phyloP scores from a whole-genome alignment of 192 early-diverging fungal species.

The Coemansia sp. region DNA sequence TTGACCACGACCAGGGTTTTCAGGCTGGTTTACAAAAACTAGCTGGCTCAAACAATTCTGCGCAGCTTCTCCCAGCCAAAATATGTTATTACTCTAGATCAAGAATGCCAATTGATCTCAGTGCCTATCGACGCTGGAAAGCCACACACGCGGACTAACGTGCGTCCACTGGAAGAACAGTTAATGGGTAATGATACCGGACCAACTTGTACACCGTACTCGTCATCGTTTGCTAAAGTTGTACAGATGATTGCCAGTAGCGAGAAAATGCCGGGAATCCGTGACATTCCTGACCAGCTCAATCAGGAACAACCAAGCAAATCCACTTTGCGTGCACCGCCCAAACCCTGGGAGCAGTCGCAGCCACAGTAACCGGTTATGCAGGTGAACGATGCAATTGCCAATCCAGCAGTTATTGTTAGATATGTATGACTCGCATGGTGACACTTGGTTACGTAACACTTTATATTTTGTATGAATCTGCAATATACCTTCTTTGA shows the following conservation, averaged over 20 bases:
- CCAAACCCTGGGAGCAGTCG: conserved; percentile 41
- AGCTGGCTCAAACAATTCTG: conserved; percentile 2
- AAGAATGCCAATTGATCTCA: conserved; percentile 14
- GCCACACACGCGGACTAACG: background rate
- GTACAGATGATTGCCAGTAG: conserved; percentile 35
- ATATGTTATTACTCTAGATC: conserved; percentile 33
- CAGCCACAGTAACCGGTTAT: background rate
- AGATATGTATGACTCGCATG: too few species aligned
- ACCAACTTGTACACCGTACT: conserved; percentile 7
- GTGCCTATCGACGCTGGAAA: conserved; percentile 27
- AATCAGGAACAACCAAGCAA: conserved; percentile 32
- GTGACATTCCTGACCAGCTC: conserved; percentile 37
- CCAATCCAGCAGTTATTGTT: too few species aligned
- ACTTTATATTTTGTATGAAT: too few species aligned
- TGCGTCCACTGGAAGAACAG: background rate
- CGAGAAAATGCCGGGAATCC: conserved; percentile 22
- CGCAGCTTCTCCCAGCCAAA: conserved; percentile 21
- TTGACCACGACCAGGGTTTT: conserved; percentile 30
- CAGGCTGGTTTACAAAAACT: conserved; percentile 35
- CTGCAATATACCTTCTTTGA: too few species aligned
- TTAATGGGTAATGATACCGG: background rate
- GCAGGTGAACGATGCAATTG: too few species aligned
- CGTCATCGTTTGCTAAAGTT: conserved; percentile 35
- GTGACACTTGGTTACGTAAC: too few species aligned
- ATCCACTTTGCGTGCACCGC: conserved; percentile 25